These are phyloP conservation scores for Xylaria sp. DNA, from an alignment of 495 filamentous ascomycete species.

Conservation along the genomic window DNA sequence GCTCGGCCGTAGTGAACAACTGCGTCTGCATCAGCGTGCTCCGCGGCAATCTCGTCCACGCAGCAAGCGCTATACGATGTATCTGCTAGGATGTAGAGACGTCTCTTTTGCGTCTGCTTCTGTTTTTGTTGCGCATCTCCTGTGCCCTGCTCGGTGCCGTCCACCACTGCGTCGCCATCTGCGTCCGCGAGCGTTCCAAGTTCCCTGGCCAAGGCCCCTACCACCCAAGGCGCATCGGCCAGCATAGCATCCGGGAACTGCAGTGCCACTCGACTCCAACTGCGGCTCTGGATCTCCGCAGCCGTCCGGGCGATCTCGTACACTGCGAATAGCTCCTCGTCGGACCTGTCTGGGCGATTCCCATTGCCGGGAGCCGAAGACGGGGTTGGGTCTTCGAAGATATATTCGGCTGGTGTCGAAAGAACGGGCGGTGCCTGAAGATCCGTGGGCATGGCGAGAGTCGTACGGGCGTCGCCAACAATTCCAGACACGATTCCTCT, in stretches of 20 bases:
- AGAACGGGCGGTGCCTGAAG: constrained; percentile 71
- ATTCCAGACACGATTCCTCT: background rate
- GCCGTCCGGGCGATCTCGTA: constrained; percentile 91
- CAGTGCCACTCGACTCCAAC: constrained; percentile 80
- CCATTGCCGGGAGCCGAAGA: constrained; percentile 42
- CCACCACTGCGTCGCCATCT: constrained; percentile 19
- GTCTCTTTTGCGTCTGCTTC: constrained; percentile 35
- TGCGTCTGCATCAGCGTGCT: constrained; percentile 88
- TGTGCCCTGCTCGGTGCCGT: constrained; percentile 13
- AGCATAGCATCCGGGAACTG: constrained; percentile 96
- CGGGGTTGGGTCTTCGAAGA: constrained; percentile 68
- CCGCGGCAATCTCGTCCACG: constrained; percentile 95
- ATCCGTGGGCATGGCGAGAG: constrained; percentile 44
- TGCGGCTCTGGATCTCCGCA: constrained; percentile 70
- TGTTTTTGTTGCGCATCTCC: constrained; percentile 14
- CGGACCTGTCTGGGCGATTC: constrained; percentile 54
- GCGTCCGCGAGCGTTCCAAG: constrained; percentile 49
- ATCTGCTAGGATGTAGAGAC: constrained; percentile 88
- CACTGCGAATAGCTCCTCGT: constrained; percentile 74
- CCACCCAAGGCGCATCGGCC: constrained; percentile 81
- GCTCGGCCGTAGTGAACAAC: constrained; percentile 95
- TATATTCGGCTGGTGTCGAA: constrained; percentile 83
- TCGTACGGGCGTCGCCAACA: background rate
- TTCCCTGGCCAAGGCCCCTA: constrained; percentile 68
- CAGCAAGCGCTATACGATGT: constrained; percentile 98